phyloP scores from a whole-genome alignment of 2,329 filamentous ascomycete genomes.

The Penicillium digitatum region DNA sequence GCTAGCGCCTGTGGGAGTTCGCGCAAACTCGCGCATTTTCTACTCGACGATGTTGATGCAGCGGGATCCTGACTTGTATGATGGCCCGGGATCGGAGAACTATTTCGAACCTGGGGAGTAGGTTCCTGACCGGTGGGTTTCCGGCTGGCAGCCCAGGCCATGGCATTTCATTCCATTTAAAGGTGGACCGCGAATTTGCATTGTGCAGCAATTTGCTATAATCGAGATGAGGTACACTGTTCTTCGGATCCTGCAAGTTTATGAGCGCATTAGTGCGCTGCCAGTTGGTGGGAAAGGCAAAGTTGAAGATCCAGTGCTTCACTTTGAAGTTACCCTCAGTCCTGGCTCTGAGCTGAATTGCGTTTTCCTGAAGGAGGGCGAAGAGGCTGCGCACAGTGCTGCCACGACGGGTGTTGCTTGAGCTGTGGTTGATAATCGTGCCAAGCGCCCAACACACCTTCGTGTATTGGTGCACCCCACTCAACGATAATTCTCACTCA shows the following conservation, averaged over 20 bases:
- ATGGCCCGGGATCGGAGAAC: constrained; percentile 33
- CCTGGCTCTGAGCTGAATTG: constrained; percentile 40
- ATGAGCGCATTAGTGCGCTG: constrained; percentile 36
- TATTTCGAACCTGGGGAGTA: constrained; percentile 44
- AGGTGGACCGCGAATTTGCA: constrained; percentile 52
- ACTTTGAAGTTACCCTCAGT: constrained; percentile 40
- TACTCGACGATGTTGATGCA: constrained; percentile 55
- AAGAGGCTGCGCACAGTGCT: constrained; percentile 6
- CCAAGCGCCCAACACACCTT: too few species aligned
- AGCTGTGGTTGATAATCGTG: background rate
- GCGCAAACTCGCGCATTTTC: constrained; percentile 46
- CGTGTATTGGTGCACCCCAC: too few species aligned
- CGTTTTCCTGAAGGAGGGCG: constrained; percentile 35
- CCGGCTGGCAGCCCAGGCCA: constrained; percentile 49
- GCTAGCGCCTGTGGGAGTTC: constrained; percentile 44
- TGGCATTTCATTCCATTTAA: constrained; percentile 57
- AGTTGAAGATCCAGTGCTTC: constrained; percentile 36
- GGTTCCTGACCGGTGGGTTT: constrained; percentile 51
- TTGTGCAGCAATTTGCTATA: constrained; percentile 58
- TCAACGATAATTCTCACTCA: too few species aligned
- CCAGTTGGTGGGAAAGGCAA: constrained; percentile 29
- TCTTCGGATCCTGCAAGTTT: constrained; percentile 43
- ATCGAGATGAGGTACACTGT: constrained; percentile 55
- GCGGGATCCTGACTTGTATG: constrained; percentile 49
- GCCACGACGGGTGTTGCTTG: background rate